These are phyloP conservation scores for Panellus pusillus DNA, from an alignment of 768 basidiomycete species.

Conservation along the genomic window DNA sequence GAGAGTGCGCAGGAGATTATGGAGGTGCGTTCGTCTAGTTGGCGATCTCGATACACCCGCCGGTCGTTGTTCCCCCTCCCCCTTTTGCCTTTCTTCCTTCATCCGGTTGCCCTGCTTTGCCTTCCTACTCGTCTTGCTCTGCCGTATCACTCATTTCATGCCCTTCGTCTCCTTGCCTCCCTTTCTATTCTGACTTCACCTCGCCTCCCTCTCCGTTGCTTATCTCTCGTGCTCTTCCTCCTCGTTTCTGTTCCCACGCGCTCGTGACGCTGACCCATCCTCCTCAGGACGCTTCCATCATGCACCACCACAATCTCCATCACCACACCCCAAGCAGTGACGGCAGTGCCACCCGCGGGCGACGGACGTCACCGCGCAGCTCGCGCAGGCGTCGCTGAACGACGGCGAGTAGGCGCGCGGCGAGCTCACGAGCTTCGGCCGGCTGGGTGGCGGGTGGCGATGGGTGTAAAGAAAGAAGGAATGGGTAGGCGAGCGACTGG, in stretches of 20 bases:
- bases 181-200: too few species aligned
- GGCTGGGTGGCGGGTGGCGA: too few species aligned
- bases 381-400: conserved; percentile 4
- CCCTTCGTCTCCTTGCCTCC: not conserved
- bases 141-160: too few species aligned
- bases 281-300: conserved; percentile 42
- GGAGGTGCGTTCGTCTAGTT: conserved; percentile 23
- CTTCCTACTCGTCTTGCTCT: too few species aligned
- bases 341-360: not conserved
- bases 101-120: too few species aligned
- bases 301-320: conserved; percentile 43
- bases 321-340: not conserved
- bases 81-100: too few species aligned
- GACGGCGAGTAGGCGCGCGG: not conserved
- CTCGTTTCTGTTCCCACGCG: not conserved
- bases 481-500: too few species aligned
- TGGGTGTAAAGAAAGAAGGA: too few species aligned
- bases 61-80: too few species aligned
- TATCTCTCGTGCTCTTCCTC: not conserved
- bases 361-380: conserved; percentile 9
- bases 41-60: too few species aligned
- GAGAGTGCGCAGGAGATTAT: conserved; percentile 71
- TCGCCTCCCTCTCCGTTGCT: conserved; percentile 18
- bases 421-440: too few species aligned
- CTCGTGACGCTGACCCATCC: not conserved